These are phyloP conservation scores for Bipolaris sorokiniana DNA, from an alignment of 2,329 filamentous ascomycete species.

Conservation along the genomic window DNA sequence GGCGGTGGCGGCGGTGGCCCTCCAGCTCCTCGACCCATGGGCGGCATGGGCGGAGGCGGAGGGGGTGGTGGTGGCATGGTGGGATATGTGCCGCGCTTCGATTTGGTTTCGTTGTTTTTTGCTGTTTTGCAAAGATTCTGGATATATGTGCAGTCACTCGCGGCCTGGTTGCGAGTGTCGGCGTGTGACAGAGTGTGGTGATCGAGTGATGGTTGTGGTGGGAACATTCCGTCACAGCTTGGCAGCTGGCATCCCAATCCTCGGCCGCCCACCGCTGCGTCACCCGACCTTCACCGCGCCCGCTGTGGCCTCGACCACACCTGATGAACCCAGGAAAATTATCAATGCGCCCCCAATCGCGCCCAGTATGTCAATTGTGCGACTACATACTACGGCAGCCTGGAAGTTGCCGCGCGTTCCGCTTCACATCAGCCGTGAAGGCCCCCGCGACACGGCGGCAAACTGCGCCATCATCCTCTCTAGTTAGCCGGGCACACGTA, in stretches of 20 bases:
- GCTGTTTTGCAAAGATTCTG: background rate
- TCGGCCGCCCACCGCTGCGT: slow-evolving; percentile 29
- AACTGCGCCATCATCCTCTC: slow-evolving; percentile 23
- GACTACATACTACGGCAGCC: slow-evolving; percentile 41
- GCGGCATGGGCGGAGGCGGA: slow-evolving; percentile 47
- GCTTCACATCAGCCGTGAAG: slow-evolving; percentile 31
- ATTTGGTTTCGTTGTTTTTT: slow-evolving; percentile 1
- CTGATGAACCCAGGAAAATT: slow-evolving; percentile 39
- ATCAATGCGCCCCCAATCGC: slow-evolving; percentile 37
- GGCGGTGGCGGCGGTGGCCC: slow-evolving; percentile 47
- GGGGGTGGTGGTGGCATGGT: slow-evolving; percentile 42
- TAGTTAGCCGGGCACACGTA: slow-evolving; percentile 21
- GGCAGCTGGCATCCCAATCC: slow-evolving; percentile 6
- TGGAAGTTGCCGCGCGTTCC: slow-evolving; percentile 36
- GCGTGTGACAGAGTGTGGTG: slow-evolving; percentile 27
- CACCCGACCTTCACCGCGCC: slow-evolving; percentile 25
- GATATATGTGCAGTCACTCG: slow-evolving; percentile 15
- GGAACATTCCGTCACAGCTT: slow-evolving; percentile 19
- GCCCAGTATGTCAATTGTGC: slow-evolving; percentile 44
- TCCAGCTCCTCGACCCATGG: slow-evolving; percentile 47
- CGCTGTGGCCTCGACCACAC: slow-evolving; percentile 2
- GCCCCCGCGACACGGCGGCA: slow-evolving; percentile 36
- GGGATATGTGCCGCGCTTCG: slow-evolving; percentile 5
- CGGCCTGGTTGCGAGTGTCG: slow-evolving; percentile 25
- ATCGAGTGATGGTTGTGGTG: slow-evolving; percentile 17